Percentiles rank a stretch among this genome's conserved stretches.
Evolutionary conservation across 2,329 filamentous ascomycete genomes (phyloP).

Genomic region (Ceratocystis destructans): DNA sequence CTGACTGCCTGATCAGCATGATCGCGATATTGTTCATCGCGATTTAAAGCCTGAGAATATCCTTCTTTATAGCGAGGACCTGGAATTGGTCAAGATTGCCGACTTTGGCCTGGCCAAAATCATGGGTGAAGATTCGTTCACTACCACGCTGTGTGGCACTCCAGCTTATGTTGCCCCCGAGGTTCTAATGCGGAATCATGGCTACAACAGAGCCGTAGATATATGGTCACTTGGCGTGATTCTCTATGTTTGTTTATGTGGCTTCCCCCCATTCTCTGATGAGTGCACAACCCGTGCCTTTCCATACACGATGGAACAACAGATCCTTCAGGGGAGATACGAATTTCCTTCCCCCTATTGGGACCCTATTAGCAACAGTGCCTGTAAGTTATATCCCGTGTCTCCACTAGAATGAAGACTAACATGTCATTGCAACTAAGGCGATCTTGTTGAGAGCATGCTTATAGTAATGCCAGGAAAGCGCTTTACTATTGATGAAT

Average conservation of each 20-base stretch:
- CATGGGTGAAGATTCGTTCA: conserved; percentile 96
- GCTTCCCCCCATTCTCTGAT: conserved; percentile 93
- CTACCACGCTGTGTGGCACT: conserved; percentile 91
- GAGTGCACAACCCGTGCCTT: conserved; percentile 70
- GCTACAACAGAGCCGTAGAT: conserved; percentile 89
- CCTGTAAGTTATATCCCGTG: conserved; percentile 36
- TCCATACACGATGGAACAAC: conserved; percentile 73
- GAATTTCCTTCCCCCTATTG: conserved; percentile 96
- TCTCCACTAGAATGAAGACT: conserved; percentile 3
- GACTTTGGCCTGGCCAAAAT: conserved; percentile 98
- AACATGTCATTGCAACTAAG: conserved; percentile 24
- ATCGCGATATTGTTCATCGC: conserved; percentile 90
- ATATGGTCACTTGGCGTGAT: conserved; percentile 97
- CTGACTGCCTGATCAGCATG: conserved; percentile 48
- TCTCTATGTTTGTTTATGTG: conserved; percentile 90
- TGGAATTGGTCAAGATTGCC: conserved; percentile 77
- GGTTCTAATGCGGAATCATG: conserved; percentile 63
- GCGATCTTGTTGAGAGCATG: conserved; percentile 93
- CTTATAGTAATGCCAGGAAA: conserved; percentile 73
- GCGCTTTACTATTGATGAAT: conserved; percentile 80
- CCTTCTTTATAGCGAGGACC: conserved; percentile 58
- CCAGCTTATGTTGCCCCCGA: conserved; percentile 94
- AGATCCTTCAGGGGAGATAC: conserved; percentile 79
- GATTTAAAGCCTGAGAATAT: conserved; percentile 99
- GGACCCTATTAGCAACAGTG: conserved; percentile 75